Evolutionary conservation across 805 yeast species (phyloP).

Genomic region (Ogataea angusta): DNA sequence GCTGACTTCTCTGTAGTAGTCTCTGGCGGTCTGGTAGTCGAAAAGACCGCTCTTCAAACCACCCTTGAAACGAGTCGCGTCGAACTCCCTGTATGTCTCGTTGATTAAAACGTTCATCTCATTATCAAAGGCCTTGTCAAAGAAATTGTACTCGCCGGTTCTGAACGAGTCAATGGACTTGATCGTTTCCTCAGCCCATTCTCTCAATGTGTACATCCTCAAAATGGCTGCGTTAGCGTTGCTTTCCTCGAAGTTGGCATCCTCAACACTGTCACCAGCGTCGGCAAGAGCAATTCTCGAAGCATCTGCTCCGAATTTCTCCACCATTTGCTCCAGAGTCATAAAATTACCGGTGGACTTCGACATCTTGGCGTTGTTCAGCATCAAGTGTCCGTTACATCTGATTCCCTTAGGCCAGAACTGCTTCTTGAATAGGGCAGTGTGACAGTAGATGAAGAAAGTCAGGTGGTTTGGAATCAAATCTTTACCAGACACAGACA

Average conservation of each 20-base stretch:
- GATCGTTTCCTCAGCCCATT: constrained; percentile 86
- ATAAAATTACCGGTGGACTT: constrained; percentile 96
- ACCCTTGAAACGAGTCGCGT: constrained; percentile 72
- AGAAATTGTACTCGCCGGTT: constrained; percentile 60
- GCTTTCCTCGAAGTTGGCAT: constrained; percentile 95
- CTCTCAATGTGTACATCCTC: constrained; percentile 86
- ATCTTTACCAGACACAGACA: constrained; percentile 92
- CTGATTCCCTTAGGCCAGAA: constrained; percentile 95
- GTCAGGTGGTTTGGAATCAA: constrained; percentile 96
- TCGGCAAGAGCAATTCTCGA: constrained; percentile 96
- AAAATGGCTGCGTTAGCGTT: constrained; percentile 97
- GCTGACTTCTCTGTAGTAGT: constrained; percentile 86
- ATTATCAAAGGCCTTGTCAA: constrained; percentile 86
- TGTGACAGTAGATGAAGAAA: constrained; percentile 89
- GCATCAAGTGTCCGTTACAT: constrained; percentile 90
- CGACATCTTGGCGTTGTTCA: constrained; percentile 97
- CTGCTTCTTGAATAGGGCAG: constrained; percentile 85
- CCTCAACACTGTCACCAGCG: constrained; percentile 97
- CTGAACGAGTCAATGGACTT: constrained; percentile 51
- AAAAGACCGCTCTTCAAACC: constrained; percentile 90
- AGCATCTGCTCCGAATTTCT: constrained; percentile 96
- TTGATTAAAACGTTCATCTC: constrained; percentile 85
- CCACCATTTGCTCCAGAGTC: constrained; percentile 79
- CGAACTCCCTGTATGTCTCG: constrained; percentile 68
- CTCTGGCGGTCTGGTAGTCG: constrained; percentile 93